Conservation (phyloP, 306 rosid species). For the Astragalus glycyphyllos region DNA sequence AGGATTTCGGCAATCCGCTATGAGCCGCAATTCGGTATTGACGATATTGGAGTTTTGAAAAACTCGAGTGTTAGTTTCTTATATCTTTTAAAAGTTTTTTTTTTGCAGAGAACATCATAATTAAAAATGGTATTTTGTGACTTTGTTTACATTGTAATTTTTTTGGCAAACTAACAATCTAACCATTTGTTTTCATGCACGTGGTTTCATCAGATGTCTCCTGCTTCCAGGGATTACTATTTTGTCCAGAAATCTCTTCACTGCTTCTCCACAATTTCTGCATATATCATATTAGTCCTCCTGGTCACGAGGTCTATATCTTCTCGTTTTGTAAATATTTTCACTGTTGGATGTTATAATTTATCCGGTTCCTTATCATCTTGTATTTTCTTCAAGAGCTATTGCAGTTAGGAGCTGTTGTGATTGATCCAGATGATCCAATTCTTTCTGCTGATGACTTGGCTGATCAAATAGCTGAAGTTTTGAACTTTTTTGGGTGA, state of each 20-base stretch:
- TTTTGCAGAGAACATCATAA: neutral
- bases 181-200: slow-evolving; percentile 45
- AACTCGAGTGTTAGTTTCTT: neutral
- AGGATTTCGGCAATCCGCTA: too few relatives aligned
- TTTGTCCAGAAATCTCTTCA: slow-evolving; percentile 88
- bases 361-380: slow-evolving; percentile 48
- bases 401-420: slow-evolving; percentile 89
- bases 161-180: slow-evolving; percentile 31
- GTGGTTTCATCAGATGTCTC: slow-evolving; percentile 73
- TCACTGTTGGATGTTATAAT: slow-evolving; percentile 29
- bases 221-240: slow-evolving; percentile 89
- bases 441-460: slow-evolving; percentile 79
- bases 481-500: slow-evolving; percentile 86
- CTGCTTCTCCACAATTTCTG: slow-evolving; percentile 90
- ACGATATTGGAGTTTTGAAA: slow-evolving; percentile 4
- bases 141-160: slow-evolving; percentile 12
- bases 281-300: slow-evolving; percentile 94
- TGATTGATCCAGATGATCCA: slow-evolving; percentile 58
- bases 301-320: slow-evolving; percentile 89
- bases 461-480: slow-evolving; percentile 87
- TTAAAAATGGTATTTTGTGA: neutral
- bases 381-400: slow-evolving; percentile 57
- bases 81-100: neutral
- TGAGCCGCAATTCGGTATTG: too few relatives aligned
- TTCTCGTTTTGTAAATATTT: slow-evolving; percentile 27